phyloP scores from a whole-genome alignment of 1,284 basidiomycete species.

The Fomes fomentarius region DNA sequence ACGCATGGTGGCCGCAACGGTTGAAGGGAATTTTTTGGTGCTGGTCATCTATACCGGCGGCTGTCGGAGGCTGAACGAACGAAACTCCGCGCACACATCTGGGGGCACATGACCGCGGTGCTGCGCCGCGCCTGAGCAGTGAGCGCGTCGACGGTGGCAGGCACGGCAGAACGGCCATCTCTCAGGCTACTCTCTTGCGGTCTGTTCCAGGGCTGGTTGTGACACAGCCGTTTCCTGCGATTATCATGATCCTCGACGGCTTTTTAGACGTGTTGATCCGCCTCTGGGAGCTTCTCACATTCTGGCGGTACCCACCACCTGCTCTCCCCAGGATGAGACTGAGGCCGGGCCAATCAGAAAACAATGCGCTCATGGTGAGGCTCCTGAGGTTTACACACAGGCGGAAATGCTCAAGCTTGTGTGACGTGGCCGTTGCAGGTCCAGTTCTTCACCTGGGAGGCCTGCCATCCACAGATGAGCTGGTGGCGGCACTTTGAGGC shows the following conservation, averaged over 20 bases:
- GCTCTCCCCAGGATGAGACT: conserved; percentile 61
- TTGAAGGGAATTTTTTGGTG: conserved; percentile 21
- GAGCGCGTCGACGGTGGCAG: conserved; percentile 6
- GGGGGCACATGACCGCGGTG: conserved; percentile 23
- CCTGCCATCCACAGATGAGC: conserved; percentile 56
- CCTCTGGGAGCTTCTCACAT: conserved; percentile 23
- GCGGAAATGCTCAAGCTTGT: too few species aligned
- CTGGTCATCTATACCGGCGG: conserved; percentile 12
- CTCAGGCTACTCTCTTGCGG: neutral
- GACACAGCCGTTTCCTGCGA: conserved; percentile 3
- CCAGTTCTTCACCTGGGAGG: conserved; percentile 87
- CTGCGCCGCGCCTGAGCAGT: conserved; percentile 14
- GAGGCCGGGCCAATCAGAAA: conserved; percentile 45
- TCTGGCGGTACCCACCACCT: conserved; percentile 36
- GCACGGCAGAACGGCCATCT: conserved; percentile 5
- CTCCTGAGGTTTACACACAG: too few species aligned
- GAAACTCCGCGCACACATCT: conserved; percentile 1
- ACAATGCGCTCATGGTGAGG: conserved; percentile 72
- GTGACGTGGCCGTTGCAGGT: conserved; percentile 45
- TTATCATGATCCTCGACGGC: conserved; percentile 18
- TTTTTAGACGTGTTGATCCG: conserved; percentile 24
- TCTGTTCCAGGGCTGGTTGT: conserved; percentile 1
- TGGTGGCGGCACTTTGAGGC: conserved; percentile 86
- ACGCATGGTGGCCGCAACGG: conserved; percentile 47
- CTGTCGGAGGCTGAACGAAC: conserved; percentile 16